Conservation (phyloP, 164 flowering plant genomes). For the Umbellularia californica region DNA sequence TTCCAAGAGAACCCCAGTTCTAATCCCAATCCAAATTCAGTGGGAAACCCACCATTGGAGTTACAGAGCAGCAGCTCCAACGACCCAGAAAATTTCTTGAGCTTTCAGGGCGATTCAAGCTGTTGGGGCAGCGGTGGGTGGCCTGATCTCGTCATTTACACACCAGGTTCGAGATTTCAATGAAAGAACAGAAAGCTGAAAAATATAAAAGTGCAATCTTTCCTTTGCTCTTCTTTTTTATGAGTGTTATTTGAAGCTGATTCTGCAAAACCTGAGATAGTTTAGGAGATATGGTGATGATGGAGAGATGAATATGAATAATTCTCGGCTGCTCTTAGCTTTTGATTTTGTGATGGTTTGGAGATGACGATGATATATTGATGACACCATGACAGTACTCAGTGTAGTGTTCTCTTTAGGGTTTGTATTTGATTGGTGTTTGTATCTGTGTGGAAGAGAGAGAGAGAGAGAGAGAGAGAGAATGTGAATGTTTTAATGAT, state of each 20-base stretch:
- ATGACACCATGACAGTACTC: not conserved
- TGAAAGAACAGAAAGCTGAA: slow-evolving; percentile 8
- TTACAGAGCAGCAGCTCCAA: not conserved
- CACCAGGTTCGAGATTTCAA: slow-evolving; percentile 56
- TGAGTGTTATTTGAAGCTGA: not conserved
- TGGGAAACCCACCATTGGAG: slow-evolving; percentile 4
- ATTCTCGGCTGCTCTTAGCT: slow-evolving; percentile 4
- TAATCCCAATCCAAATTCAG: not conserved
- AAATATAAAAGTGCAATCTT: not conserved
- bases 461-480: not conserved
- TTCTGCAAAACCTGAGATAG: slow-evolving; percentile 2
- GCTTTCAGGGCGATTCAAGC: slow-evolving; percentile 29
- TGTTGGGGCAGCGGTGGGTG: slow-evolving; percentile 51
- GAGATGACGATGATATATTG: too few species aligned
- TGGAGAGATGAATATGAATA: slow-evolving; percentile 13
- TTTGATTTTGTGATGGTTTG: slow-evolving; percentile 7
- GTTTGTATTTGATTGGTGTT: slow-evolving; percentile 1
- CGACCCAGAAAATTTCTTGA: slow-evolving; percentile 24
- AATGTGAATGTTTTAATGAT: slow-evolving; percentile 5
- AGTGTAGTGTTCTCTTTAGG: not conserved
- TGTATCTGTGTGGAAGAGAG: slow-evolving; percentile 3
- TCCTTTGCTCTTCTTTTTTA: not conserved
- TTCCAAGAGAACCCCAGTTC: slow-evolving; percentile 15
- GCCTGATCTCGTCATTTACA: slow-evolving; percentile 77
- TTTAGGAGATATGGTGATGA: slow-evolving; percentile 8